Conservation (phyloP, 768 basidiomycete genomes). For the Boletellus emodensis region DNA sequence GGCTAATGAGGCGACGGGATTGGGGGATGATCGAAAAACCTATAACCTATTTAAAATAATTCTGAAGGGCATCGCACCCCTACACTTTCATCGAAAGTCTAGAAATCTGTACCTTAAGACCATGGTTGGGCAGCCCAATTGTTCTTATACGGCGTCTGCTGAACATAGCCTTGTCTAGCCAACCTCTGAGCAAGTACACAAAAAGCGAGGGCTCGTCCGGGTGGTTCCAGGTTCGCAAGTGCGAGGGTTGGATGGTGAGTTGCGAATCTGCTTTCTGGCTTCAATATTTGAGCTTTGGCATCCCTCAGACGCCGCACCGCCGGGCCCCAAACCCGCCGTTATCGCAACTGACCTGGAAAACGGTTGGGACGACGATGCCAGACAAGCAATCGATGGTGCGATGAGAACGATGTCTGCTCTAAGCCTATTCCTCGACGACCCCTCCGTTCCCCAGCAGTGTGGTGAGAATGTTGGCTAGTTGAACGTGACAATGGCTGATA, state of each 20-base stretch:
- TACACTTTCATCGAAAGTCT: not conserved
- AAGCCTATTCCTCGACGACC: constrained; percentile 5
- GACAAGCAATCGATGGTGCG: not conserved
- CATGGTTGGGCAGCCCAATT: not conserved
- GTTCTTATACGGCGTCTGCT: not conserved
- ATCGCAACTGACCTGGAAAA: not conserved
- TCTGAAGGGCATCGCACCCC: not conserved
- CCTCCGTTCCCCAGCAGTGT: not conserved
- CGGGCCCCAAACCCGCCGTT: not conserved
- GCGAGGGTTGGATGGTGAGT: not conserved
- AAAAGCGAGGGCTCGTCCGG: not conserved
- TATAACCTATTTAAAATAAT: not conserved
- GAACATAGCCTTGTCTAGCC: not conserved
- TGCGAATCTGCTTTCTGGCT: not conserved
- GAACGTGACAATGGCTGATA: not conserved
- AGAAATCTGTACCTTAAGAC: not conserved
- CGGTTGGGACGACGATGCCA: not conserved
- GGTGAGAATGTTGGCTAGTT: not conserved
- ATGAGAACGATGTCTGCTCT: not conserved
- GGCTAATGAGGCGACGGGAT: not conserved
- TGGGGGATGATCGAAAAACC: not conserved
- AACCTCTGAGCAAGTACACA: not conserved
- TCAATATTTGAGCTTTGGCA: not conserved
- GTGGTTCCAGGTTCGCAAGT: not conserved
- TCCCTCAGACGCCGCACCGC: not conserved